A percentile compares a stretch with the other conserved stretches of the same genome.
These are phyloP conservation scores for Penicillium sp. DNA, from an alignment of 2,329 filamentous ascomycete genomes.

Conservation along the genomic window DNA sequence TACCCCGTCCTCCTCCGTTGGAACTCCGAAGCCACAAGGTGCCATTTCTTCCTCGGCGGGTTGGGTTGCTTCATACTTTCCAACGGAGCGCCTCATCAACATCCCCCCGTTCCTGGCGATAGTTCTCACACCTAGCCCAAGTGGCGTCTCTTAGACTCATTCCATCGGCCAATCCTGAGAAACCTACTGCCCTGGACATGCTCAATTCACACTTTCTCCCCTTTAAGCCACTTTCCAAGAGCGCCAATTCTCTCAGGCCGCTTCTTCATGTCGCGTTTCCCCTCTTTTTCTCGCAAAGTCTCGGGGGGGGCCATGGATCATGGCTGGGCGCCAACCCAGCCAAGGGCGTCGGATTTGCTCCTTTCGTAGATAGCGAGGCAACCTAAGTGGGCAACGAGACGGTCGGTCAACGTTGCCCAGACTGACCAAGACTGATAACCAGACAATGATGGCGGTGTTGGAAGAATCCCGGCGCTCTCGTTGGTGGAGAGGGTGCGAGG, in stretches of 20 bases:
- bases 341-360: constrained; percentile 11
- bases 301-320: not conserved
- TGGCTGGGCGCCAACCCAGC: not conserved
- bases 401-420: not conserved
- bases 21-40: not conserved
- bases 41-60: not conserved
- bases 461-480: not conserved
- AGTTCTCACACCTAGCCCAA: no score
- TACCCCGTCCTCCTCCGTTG: not conserved
- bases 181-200: no score
- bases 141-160: not conserved
- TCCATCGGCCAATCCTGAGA: not conserved
- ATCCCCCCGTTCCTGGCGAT: no score
- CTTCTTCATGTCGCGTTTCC: not conserved
- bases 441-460: not conserved
- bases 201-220: no score
- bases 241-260: constrained; percentile 3
- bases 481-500: constrained; percentile 13
- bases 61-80: no score
- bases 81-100: no score
- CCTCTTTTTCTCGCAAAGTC: not conserved
- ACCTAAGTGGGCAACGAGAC: not conserved
- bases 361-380: constrained; percentile 7
- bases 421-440: not conserved
- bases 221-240: no score